Percentiles rank a stretch among this genome's conserved stretches.
Evolutionary conservation across 164 flowering plant species (phyloP).

Genomic region (Euptelea pleiosperma): DNA sequence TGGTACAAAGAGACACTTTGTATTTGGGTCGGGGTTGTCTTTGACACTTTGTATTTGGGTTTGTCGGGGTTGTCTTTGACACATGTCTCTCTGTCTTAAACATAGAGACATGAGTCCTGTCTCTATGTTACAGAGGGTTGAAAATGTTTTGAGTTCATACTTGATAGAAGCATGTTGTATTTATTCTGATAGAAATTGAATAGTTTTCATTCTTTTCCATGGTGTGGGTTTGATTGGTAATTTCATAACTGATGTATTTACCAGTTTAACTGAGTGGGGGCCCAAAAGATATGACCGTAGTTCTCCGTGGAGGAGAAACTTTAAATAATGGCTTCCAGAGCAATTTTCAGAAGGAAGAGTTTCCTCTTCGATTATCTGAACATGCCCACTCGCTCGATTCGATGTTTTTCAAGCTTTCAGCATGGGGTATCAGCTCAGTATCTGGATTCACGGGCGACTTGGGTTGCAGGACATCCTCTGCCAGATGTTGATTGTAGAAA

Average conservation of each 20-base stretch:
- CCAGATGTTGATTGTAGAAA: conserved; percentile 13
- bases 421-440: conserved; percentile 17
- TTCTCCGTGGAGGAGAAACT: conserved; percentile 11
- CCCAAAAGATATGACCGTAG: conserved; percentile 22
- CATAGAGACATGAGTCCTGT: too few species aligned
- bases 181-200: too few species aligned
- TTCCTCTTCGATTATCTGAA: conserved; percentile 38
- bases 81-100: too few species aligned
- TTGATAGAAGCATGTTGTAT: too few species aligned
- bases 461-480: conserved; percentile 11
- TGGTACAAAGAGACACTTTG: too few species aligned
- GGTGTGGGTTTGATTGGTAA: too few species aligned
- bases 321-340: conserved; percentile 58
- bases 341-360: conserved; percentile 56
- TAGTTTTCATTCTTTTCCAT: too few species aligned
- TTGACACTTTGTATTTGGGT: too few species aligned
- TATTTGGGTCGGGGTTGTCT: too few species aligned
- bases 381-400: conserved; percentile 31
- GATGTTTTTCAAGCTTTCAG: conserved; percentile 26
- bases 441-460: conserved; percentile 16
- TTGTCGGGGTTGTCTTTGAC: too few species aligned
- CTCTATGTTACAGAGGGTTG: too few species aligned
- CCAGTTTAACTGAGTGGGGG: conserved; percentile 8
- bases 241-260: not conserved
- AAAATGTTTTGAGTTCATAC: too few species aligned